These are phyloP conservation scores for Fusarium citri DNA, from an alignment of 2,329 filamentous ascomycete genomes.

Conservation along the genomic window DNA sequence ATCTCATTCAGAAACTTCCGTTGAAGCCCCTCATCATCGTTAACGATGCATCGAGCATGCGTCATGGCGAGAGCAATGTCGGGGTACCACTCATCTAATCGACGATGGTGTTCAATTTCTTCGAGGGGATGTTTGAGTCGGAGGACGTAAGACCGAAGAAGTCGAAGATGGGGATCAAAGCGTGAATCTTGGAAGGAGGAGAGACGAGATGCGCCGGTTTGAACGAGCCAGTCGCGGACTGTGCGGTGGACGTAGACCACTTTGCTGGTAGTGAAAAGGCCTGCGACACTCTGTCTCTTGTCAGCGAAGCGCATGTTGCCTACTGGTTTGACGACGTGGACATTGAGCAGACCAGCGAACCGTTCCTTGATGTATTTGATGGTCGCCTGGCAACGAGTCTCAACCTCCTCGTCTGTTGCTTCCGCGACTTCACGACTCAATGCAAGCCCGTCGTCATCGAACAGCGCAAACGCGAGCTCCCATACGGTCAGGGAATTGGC, in stretches of 20 bases:
- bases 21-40: constrained; percentile 14
- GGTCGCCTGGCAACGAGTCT: background rate
- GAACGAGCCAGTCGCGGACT: constrained; percentile 16
- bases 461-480: constrained; percentile 6
- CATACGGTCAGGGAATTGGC: constrained; percentile 15
- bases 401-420: background rate
- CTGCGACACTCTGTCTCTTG: background rate
- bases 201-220: background rate
- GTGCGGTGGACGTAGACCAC: constrained; percentile 16
- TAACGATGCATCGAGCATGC: constrained; percentile 48
- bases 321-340: background rate
- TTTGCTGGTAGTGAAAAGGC: constrained; percentile 11
- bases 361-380: background rate
- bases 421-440: background rate
- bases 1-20: constrained; percentile 1
- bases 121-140: constrained; percentile 50
- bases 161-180: constrained; percentile 11
- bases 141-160: constrained; percentile 37
- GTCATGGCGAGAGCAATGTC: constrained; percentile 54
- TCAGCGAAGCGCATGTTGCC: constrained; percentile 8
- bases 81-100: constrained; percentile 55
- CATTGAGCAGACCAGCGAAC: background rate
- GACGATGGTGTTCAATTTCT: constrained; percentile 52
- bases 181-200: background rate
- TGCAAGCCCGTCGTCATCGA: background rate